Base-by-base conservation (phyloP, 805 yeast genomes). In the Ogataea zsoltii region DNA sequence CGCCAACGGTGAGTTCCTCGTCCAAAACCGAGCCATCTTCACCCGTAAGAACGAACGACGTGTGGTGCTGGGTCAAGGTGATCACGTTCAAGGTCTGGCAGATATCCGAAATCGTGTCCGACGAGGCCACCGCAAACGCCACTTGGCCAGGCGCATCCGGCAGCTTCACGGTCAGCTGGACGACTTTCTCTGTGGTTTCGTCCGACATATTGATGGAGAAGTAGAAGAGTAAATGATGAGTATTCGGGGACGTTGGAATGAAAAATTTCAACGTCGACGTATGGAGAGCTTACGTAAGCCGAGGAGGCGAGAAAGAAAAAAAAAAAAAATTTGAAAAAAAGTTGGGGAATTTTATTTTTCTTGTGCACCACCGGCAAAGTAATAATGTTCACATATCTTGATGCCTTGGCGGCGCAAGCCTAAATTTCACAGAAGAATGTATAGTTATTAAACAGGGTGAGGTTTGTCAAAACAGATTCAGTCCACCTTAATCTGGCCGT, bases 401-500 rank as follows among this genome's bases (percentile, higher is more conserved):
- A 21, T 9, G 5, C 25, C 25, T 21, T 21, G 25, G 9, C 25
- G 5, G 25, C 9, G 25, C 25, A 21, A 21, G 25, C 7, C 25
- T 21, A 10, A 30, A 5, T 15, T 30, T 21, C 7, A 33, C 16
- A 16, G 6, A 16, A 12, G 23, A 16, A 16, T 33, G 23, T 33
- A 14, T 7, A 16, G 19, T n/a, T 15, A 33, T 33, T 16, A 16
- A 33, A 33, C 16, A 13, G 37, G 16, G 7, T 7, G 7, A n/a
- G 30, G 13, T 10, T 13, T n/a, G n/a, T n/a, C n/a, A n/a, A n/a
- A n/a, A n/a, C n/a, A n/a, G n/a, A n/a, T n/a, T n/a, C 65, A 85
- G 54, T 94, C 98, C 38, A 91, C 85, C 69, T 91, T 92, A 59
- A 94, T 87, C 48, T 90, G 83, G 12, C 85, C 74, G 63, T 89